Base-by-base conservation (phyloP, 169 alveolate species). In the Eimeria tenella region DNA sequence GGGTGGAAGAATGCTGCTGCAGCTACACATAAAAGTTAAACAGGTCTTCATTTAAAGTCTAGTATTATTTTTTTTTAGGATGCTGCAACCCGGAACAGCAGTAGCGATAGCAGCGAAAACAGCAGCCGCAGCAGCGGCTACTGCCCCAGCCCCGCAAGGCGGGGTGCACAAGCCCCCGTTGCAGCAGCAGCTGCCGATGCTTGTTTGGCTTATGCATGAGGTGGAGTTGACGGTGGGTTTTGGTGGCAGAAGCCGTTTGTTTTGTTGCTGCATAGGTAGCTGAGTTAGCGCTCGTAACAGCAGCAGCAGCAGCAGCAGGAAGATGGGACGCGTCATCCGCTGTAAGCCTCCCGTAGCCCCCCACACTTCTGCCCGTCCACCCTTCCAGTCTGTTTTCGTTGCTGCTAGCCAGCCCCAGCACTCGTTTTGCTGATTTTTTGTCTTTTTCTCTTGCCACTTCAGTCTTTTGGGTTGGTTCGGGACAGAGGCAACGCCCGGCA, bases 301-400 rank as follows among this genome's bases (percentile, higher is more conserved):
- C 75, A 65, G 75, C 75, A 65, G 83, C 83, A 42, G 83, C 83
- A 42, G 56, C 56, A 25, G 23, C n/a, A 73, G 25, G 42, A 25
- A 23, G 56, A 73, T 73, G 83, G 83, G 83, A 11, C 83, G 83
- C 83, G 83, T 73, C 83, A 73, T 73, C 17, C 83, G 83, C 83
- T 23, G 83, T 73, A 73, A 73, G 83, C 83, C 83, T 19, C 77
- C 31, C 23, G 9, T 56, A 60, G 60, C 60, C 83, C 83, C 83
- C 83, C 83, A 73, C 83, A 73, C 83, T 9, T 58, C 65, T 58
- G n/a, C n/a, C 65, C 4, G n/a, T 15, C 3, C 65, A 9, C 17
- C 65, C 25, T 21, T 65, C 25, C 75, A n/a, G 75, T 65, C 42
- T 31, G 75, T 21, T 17, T 65, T 15, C 42, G 8, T 65, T 65